Percentiles rank a stretch among this genome's conserved stretches.
phyloP scores from a whole-genome alignment of 2,329 filamentous ascomycete species.

The Volutella citrinella region DNA sequence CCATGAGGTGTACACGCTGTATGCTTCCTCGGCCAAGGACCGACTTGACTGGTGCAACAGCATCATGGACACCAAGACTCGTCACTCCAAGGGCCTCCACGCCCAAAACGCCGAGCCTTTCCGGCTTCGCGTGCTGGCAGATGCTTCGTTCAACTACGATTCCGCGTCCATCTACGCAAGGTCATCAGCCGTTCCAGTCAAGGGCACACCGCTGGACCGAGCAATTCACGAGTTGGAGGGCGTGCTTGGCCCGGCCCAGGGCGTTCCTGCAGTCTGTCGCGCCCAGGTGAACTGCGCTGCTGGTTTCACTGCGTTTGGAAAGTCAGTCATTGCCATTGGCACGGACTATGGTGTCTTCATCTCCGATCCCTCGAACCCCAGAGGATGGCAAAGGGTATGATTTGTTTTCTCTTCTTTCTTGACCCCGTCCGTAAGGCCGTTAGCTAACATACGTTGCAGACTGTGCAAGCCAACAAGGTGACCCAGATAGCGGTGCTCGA shows the following conservation, averaged over 20 bases:
- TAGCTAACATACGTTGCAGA: slow-evolving; percentile 44
- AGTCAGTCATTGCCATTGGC: slow-evolving; percentile 86
- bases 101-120: slow-evolving; percentile 96
- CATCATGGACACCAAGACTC: slow-evolving; percentile 92
- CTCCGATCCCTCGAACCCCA: slow-evolving; percentile 81
- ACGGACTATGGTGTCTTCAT: slow-evolving; percentile 94
- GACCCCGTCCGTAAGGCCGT: too few relatives aligned
- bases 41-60: slow-evolving; percentile 88
- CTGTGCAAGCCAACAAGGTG: slow-evolving; percentile 72
- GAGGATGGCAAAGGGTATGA: slow-evolving; percentile 85
- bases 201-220: slow-evolving; percentile 86
- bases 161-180: slow-evolving; percentile 55
- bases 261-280: slow-evolving; percentile 76
- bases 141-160: slow-evolving; percentile 86
- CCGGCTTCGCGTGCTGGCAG: slow-evolving; percentile 84
- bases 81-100: slow-evolving; percentile 83
- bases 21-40: slow-evolving; percentile 71
- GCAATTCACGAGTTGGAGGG: slow-evolving; percentile 87
- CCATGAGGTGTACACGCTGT: slow-evolving; percentile 88
- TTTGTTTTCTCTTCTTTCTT: neutral
- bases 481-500: slow-evolving; percentile 94
- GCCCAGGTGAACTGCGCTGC: slow-evolving; percentile 91
- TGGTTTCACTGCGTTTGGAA: slow-evolving; percentile 80
- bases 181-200: slow-evolving; percentile 69
- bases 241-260: slow-evolving; percentile 65